Conservation (phyloP, 306 rosid genomes). For the Gastrolobium bilobum region DNA sequence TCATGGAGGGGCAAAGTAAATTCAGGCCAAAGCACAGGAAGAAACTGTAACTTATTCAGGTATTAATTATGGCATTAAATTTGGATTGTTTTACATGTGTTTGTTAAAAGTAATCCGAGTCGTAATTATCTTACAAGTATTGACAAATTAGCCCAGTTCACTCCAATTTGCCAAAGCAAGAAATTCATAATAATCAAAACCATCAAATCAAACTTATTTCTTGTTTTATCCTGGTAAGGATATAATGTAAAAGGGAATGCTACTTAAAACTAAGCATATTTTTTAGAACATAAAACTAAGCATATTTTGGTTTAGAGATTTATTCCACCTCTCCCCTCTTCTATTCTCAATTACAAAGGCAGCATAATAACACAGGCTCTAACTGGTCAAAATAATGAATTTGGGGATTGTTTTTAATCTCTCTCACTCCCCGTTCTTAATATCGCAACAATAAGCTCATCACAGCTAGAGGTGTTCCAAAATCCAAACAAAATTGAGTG, state of each 20-base stretch:
- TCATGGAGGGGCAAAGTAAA: background rate
- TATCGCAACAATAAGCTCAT: background rate
- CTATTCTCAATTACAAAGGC: constrained; percentile 6
- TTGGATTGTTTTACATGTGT: background rate
- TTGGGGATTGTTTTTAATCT: background rate
- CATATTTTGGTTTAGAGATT: background rate
- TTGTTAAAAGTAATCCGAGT: background rate
- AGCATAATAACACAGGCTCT: background rate
- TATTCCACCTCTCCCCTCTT: background rate
- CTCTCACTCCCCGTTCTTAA: background rate
- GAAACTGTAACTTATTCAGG: constrained; percentile 23
- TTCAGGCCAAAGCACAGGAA: constrained; percentile 6
- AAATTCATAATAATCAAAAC: constrained; percentile 31
- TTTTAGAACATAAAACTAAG: background rate
- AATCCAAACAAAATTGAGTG: constrained; percentile 8
- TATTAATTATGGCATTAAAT: constrained; percentile 1
- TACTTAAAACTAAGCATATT: background rate
- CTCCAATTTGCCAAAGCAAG: constrained; percentile 19
- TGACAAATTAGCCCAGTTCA: background rate
- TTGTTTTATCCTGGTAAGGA: background rate
- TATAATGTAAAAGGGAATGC: background rate
- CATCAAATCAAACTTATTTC: constrained; percentile 1
- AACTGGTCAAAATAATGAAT: background rate
- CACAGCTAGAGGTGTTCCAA: background rate
- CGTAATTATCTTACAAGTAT: constrained; percentile 21